A percentile compares a stretch with the other conserved stretches of the same genome.
Evolutionary conservation across 805 yeast species (phyloP).

Genomic region (Yarrowia deformans): DNA sequence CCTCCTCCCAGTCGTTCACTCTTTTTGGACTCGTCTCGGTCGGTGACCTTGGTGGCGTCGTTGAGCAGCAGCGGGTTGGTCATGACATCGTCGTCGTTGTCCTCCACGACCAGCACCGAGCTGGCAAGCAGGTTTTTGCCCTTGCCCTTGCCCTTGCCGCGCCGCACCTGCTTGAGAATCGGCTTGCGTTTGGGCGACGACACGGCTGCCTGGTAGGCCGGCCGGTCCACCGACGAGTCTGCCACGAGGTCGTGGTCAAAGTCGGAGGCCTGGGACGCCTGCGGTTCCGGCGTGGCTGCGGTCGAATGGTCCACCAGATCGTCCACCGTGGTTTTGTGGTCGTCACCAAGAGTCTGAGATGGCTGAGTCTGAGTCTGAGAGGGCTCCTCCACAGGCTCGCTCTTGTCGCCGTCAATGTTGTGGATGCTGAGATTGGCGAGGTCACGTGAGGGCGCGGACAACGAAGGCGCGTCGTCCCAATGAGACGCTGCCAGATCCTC

Average conservation of each 20-base stretch:
- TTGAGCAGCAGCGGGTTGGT: conserved; percentile 22
- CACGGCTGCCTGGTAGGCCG: conserved; percentile 36
- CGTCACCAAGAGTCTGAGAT: background rate
- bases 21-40: background rate
- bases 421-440: conserved; percentile 20
- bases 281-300: background rate
- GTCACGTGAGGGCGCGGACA: conserved; percentile 32
- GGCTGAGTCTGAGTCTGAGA: too few relatives aligned
- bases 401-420: conserved; percentile 30
- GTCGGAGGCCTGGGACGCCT: background rate
- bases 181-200: conserved; percentile 37
- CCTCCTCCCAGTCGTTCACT: background rate
- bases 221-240: background rate
- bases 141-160: conserved; percentile 33
- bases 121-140: conserved; percentile 15
- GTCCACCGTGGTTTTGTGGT: conserved; percentile 33
- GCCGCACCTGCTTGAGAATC: conserved; percentile 30
- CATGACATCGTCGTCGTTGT: background rate
- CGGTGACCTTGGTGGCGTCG: conserved; percentile 38
- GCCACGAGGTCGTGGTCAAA: conserved; percentile 22
- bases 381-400: background rate
- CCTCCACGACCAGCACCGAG: conserved; percentile 26
- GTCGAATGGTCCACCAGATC: conserved; percentile 21
- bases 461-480: conserved; percentile 41
- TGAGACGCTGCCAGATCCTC: conserved; percentile 40